Evolutionary conservation across 2,329 filamentous ascomycete genomes (phyloP).

Genomic region (Keithomyces neogunnii): DNA sequence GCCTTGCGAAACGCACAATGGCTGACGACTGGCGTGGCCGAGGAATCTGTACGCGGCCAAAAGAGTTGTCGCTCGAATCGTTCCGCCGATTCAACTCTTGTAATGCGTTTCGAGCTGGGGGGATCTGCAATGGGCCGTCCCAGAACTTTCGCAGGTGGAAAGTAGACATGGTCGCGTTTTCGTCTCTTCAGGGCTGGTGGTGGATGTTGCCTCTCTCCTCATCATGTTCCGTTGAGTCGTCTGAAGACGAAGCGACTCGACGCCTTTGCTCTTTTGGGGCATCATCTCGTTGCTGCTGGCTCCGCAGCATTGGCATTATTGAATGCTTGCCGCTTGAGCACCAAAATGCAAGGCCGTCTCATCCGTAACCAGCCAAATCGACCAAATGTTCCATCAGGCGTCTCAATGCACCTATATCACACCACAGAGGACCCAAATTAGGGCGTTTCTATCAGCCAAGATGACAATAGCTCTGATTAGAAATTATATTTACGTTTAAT

Average conservation of each 20-base stretch:
- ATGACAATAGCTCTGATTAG: neutral
- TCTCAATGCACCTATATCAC: neutral
- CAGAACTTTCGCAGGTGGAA: constrained; percentile 1
- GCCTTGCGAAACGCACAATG: constrained; percentile 1
- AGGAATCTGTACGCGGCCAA: neutral
- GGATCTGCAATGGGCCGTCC: constrained; percentile 1
- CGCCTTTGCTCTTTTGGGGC: neutral
- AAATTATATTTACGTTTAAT: neutral
- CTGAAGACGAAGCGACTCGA: neutral
- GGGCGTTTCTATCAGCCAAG: neutral
- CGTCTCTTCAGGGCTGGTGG: neutral
- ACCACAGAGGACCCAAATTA: neutral
- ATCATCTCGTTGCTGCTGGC: neutral
- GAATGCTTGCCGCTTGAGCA: neutral
- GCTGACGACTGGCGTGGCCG: neutral
- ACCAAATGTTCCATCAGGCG: neutral
- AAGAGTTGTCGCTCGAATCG: neutral
- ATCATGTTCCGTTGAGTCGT: neutral
- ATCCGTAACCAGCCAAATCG: neutral
- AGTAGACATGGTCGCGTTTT: neutral
- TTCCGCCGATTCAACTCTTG: constrained; percentile 5
- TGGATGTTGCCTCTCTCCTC: neutral
- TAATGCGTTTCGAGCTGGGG: neutral
- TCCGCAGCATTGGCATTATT: neutral
- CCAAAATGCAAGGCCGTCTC: neutral